Evolutionary conservation across 345 rosid species (phyloP).

Genomic region (Reutealis trisperma): DNA sequence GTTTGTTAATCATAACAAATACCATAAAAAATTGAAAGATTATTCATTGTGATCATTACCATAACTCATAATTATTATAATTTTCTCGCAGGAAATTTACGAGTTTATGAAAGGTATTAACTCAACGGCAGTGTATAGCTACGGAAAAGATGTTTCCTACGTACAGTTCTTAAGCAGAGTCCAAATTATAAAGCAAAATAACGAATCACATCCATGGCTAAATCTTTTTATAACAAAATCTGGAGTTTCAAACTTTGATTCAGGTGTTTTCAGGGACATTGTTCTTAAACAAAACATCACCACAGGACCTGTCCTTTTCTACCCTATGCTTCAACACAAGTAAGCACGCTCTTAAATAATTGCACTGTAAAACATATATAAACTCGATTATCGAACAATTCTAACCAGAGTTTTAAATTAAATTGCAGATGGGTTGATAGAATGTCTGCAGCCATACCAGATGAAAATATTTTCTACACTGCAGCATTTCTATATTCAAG

Average conservation of each 20-base stretch:
- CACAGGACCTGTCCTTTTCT: conserved; percentile 24
- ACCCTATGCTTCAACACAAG: conserved; percentile 29
- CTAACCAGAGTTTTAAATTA: no score
- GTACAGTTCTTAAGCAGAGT: conserved; percentile 24
- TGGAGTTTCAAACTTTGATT: conserved; percentile 11
- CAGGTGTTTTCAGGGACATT: conserved; percentile 22
- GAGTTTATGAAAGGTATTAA: conserved; percentile 2
- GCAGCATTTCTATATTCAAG: conserved; percentile 12
- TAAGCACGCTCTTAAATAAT: background rate
- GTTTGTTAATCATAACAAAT: background rate
- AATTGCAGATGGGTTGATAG: conserved; percentile 27
- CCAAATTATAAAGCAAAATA: background rate
- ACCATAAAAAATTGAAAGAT: no score
- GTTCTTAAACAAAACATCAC: conserved; percentile 23
- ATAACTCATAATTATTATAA: no score
- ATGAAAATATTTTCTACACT: conserved; percentile 29
- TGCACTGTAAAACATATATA: no score
- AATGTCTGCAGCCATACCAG: conserved; percentile 28
- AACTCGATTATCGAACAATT: no score
- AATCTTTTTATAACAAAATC: conserved; percentile 32
- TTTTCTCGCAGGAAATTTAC: conserved; percentile 2
- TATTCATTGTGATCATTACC: no score
- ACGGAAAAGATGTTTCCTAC: conserved; percentile 1
- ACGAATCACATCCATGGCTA: conserved; percentile 30
- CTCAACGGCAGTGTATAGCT: background rate